Evolutionary conservation across 2,329 filamentous ascomycete species (phyloP).

Genomic region (Alternaria arborescens): DNA sequence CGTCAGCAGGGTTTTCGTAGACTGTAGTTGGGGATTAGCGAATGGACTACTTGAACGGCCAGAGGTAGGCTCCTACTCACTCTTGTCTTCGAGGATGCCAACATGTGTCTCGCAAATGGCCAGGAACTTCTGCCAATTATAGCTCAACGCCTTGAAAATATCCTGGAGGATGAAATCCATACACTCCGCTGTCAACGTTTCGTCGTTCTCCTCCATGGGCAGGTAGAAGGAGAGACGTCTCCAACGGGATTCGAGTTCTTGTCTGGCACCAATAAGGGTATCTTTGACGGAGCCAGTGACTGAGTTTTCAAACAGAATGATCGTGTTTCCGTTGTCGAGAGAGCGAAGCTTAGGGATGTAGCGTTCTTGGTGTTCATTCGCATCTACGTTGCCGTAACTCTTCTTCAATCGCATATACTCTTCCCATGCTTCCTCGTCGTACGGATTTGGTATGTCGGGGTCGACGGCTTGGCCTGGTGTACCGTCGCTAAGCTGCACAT

Average conservation of each 20-base stretch:
- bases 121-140: conserved; percentile 58
- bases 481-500: conserved; percentile 60
- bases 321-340: conserved; percentile 59
- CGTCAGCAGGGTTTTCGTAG: conserved; percentile 63
- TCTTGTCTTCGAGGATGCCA: conserved; percentile 53
- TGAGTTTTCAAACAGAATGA: conserved; percentile 64
- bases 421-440: conserved; percentile 50
- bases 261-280: conserved; percentile 60
- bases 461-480: conserved; percentile 50
- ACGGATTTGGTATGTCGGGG: conserved; percentile 57
- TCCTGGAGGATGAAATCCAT: conserved; percentile 61
- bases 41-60: background rate
- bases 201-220: conserved; percentile 55
- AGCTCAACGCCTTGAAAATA: conserved; percentile 58
- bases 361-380: conserved; percentile 40
- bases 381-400: conserved; percentile 40
- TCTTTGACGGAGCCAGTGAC: conserved; percentile 58
- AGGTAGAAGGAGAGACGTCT: conserved; percentile 61
- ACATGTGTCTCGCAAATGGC: conserved; percentile 59
- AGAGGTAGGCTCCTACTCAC: conserved; percentile 7
- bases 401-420: conserved; percentile 45
- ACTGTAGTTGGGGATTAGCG: conserved; percentile 36
- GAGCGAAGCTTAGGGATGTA: conserved; percentile 54
- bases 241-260: conserved; percentile 63
- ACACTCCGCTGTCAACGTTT: conserved; percentile 57